A percentile compares a stretch with the other conserved stretches of the same genome.
Evolutionary conservation across 2,329 filamentous ascomycete genomes (phyloP).

Genomic region (Fusarium sp.): DNA sequence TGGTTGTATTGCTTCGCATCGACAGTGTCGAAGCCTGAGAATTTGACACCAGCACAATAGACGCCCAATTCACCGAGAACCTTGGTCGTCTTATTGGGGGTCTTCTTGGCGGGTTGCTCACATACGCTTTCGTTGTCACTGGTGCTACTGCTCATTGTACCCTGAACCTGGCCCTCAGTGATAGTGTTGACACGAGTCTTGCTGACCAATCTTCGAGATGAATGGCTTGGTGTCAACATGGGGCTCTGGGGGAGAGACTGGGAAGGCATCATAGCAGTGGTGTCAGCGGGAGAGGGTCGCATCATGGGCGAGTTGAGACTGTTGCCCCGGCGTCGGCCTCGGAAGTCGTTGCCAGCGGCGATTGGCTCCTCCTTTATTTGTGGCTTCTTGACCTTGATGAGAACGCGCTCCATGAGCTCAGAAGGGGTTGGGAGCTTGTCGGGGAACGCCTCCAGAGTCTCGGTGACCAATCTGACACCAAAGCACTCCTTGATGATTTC

Average conservation of each 20-base stretch:
- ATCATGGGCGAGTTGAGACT: slow-evolving; percentile 78
- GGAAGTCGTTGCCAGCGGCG: slow-evolving; percentile 48
- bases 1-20: slow-evolving; percentile 93
- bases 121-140: slow-evolving; percentile 84
- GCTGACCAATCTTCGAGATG: slow-evolving; percentile 61
- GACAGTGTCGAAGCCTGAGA: slow-evolving; percentile 79
- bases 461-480: slow-evolving; percentile 80
- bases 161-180: slow-evolving; percentile 68
- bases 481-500: slow-evolving; percentile 89
- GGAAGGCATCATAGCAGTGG: slow-evolving; percentile 60
- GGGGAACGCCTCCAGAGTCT: slow-evolving; percentile 77
- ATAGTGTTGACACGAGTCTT: slow-evolving; percentile 70
- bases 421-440: slow-evolving; percentile 85
- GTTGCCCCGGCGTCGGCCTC: slow-evolving; percentile 68
- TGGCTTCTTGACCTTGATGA: slow-evolving; percentile 95
- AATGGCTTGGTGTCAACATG: slow-evolving; percentile 64
- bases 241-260: slow-evolving; percentile 68
- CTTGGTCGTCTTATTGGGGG: slow-evolving; percentile 86
- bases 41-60: slow-evolving; percentile 80
- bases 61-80: slow-evolving; percentile 88
- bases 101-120: slow-evolving; percentile 70
- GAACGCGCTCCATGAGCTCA: slow-evolving; percentile 82
- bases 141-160: slow-evolving; percentile 69
- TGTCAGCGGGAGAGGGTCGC: slow-evolving; percentile 72
- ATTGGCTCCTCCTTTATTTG: slow-evolving; percentile 58